Percentiles rank a stretch among this genome's conserved stretches.
Conservation (phyloP, 768 basidiomycete species). For the Chalciporus pseudorubinellus region DNA sequence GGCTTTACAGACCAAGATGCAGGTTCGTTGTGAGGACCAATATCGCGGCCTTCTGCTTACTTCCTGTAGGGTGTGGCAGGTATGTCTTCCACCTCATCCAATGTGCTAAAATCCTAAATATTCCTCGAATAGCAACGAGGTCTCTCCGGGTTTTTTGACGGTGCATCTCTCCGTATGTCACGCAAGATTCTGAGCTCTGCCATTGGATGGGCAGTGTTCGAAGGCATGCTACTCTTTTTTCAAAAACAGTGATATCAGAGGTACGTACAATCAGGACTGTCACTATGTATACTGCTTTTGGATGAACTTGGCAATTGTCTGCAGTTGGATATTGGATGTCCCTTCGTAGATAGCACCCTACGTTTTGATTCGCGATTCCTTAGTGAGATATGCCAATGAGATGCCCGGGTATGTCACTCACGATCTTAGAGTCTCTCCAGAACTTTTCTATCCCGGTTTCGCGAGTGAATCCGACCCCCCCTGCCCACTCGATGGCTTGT, state of each 20-base stretch:
- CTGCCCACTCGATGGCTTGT: constrained; percentile 93
- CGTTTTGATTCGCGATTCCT: constrained; percentile 2
- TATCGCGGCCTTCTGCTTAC: constrained; percentile 75
- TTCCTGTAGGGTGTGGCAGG: constrained; percentile 63
- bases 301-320: constrained; percentile 91
- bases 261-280: background rate
- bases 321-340: constrained; percentile 96
- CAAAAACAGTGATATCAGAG: constrained; percentile 27
- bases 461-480: constrained; percentile 88
- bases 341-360: constrained; percentile 92
- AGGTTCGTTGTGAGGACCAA: constrained; percentile 75
- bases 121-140: constrained; percentile 66
- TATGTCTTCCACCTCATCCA: constrained; percentile 31
- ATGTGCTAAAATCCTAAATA: background rate
- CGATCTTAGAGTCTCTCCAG: constrained; percentile 96
- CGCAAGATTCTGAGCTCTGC: constrained; percentile 88
- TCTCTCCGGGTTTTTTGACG: constrained; percentile 78
- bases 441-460: constrained; percentile 96
- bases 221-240: constrained; percentile 66
- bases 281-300: constrained; percentile 76
- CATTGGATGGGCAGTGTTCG: constrained; percentile 91
- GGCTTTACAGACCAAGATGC: constrained; percentile 78
- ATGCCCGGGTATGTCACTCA: constrained; percentile 37
- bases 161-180: constrained; percentile 75
- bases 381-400: background rate